phyloP scores from a whole-genome alignment of 1,139 yeast species.

The Pichia sp. region DNA sequence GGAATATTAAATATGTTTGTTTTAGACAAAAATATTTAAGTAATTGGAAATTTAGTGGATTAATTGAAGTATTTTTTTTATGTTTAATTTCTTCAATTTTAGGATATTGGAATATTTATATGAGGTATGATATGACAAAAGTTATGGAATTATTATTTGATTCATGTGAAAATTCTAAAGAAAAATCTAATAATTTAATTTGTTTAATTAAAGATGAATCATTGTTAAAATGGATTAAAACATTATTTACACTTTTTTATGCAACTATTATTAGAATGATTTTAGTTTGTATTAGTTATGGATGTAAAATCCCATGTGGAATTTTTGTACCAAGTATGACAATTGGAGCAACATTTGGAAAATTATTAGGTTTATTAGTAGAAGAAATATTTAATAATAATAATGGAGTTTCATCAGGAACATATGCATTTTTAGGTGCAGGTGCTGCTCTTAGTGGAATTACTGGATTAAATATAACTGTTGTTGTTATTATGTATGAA shows the following conservation, averaged over 20 bases:
- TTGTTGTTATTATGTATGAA: slow-evolving; percentile 93
- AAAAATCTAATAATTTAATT: slow-evolving; percentile 36
- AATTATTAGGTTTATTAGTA: slow-evolving; percentile 70
- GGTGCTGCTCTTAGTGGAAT: slow-evolving; percentile 94
- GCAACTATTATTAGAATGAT: slow-evolving; percentile 71
- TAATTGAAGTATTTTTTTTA: slow-evolving; percentile 65
- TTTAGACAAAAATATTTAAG: slow-evolving; percentile 68
- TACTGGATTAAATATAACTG: slow-evolving; percentile 85
- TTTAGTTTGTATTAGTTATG: slow-evolving; percentile 79
- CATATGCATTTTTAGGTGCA: slow-evolving; percentile 95
- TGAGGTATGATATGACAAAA: slow-evolving; percentile 89
- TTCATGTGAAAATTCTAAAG: slow-evolving; percentile 46
- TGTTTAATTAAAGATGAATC: slow-evolving; percentile 32
- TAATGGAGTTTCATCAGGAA: slow-evolving; percentile 68
- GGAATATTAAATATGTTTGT: slow-evolving; percentile 71
- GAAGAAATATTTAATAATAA: slow-evolving; percentile 32
- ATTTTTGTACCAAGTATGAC: slow-evolving; percentile 97
- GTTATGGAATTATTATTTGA: slow-evolving; percentile 85
- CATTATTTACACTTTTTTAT: slow-evolving; percentile 46
- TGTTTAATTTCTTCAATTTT: slow-evolving; percentile 67
- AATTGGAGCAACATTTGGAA: slow-evolving; percentile 89
- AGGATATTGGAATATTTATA: slow-evolving; percentile 78
- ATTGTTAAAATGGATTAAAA: slow-evolving; percentile 1
- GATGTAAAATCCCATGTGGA: slow-evolving; percentile 91
- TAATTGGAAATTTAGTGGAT: slow-evolving; percentile 22